Evolutionary conservation across 2,329 filamentous ascomycete species (phyloP), one percentile per base, ranked within the genome.

Genomic region (Talaromyces sp.): DNA sequence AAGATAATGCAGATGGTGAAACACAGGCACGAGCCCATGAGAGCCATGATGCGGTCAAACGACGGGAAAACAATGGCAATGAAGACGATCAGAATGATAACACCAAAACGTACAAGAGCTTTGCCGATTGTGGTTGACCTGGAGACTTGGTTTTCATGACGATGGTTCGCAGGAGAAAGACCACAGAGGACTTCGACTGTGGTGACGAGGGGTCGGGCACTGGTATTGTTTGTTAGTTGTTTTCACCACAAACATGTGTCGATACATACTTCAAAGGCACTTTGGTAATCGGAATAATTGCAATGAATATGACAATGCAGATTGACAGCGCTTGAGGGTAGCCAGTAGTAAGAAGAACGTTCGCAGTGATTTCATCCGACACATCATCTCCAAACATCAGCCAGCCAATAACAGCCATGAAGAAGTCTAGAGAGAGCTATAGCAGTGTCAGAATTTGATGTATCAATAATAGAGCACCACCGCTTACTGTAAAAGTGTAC

Each of bases 311-410:
- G 65, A 92, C 92, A 74, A 97, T 89, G 66, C 93, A 80, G 54
- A 93, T 77, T n/a, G 87, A 91, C 47, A 96, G 76, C 1, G 80
- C 82, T 13, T 84, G 78, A 0, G 93, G 91, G 72, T 96, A 97
- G 59, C 88, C 88, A 6, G 82, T 76, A 0, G 86, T 89, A 58
- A 84, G 81, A 66, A 98, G 85, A 63, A 99, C 88, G 76, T 96
- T 98, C 70, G 89, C 89, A 0, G 95, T 97, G 72, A 98, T 88
- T 74, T 96, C 92, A 65, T 96, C 93, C 61, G 84, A 84, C 59
- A 96, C 91, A n/a, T 80, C 83, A 67, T 96, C 90, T 63, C 93
- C 93, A 74, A 97, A 99, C 93, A 99, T 98, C 65, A 97, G 82
- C 62, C 95, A 84, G 44, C 95, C 93, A 11, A 90, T 85, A 52